Evolutionary conservation across 148 eudicot species (phyloP), one percentile per base, ranked within the genome.

Genomic region (Diospyros lotus): DNA sequence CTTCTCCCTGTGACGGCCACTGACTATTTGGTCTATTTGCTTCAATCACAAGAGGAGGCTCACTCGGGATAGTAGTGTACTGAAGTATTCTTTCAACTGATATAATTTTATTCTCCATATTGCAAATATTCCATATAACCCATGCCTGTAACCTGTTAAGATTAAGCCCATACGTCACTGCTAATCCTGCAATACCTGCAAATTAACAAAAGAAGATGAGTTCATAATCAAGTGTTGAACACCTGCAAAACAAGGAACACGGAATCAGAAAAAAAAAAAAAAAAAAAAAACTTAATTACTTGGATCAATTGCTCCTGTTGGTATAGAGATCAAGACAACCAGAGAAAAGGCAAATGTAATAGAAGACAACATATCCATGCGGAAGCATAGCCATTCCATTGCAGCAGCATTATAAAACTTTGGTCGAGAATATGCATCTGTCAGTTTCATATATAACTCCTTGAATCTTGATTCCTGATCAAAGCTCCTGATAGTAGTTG

Each of bases 81-180:
- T 89, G 93, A 67, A 89, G 81, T 71, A 89, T 87, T 55, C 93
- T 83, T 79, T 89, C 90, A 40, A 89, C 88, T 39, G 93, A 89
- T 58, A 89, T 89, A 51, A 89, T 87, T 73, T 75, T 82, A 64
- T 87, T 89, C 73, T 89, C 93, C 82, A 87, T 66, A 44, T 58
- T 60, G 77, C 87, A 85, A 41, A 87, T 54, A 71, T 41, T 75
- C 87, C 83, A 80, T 62, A 89, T 85, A 45, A 84, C 52, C 73
- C 61, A 69, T 1, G 73, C 64, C 82, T 85, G 93, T 39, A 87
- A 8, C 74, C 50, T 72, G 71, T 89, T 85, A 42, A 89, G 68
- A 80, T 77, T 83, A 66, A 89, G 86, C 18, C 89, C 93, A 48
- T 89, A 89, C 11, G 87, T 83, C 44, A 89, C 87, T 48, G 88